Evolutionary conservation across 164 flowering plant species (phyloP).

Genomic region (Stephania yunnanensis): DNA sequence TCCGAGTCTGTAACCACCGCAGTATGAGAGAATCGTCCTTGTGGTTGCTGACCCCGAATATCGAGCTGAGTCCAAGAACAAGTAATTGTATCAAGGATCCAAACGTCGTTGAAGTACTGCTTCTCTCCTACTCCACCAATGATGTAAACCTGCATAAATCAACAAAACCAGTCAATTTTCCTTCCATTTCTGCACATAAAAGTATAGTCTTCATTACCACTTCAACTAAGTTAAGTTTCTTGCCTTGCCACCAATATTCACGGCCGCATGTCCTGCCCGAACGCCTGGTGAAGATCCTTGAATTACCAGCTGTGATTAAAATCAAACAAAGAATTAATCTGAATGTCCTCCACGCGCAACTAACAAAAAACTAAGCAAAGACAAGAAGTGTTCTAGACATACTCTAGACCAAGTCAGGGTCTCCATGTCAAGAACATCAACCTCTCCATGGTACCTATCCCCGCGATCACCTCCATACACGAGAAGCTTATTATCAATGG

Average conservation of each 20-base stretch:
- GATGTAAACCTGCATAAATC: slow-evolving; percentile 54
- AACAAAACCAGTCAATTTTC: not conserved
- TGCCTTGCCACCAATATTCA: slow-evolving; percentile 66
- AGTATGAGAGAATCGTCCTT: slow-evolving; percentile 90
- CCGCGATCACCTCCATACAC: slow-evolving; percentile 95
- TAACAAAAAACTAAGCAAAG: not conserved
- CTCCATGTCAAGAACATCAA: slow-evolving; percentile 64
- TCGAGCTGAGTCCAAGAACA: slow-evolving; percentile 70
- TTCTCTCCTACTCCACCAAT: slow-evolving; percentile 94
- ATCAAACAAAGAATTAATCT: not conserved
- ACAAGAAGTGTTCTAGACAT: slow-evolving; percentile 7
- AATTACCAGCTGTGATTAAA: slow-evolving; percentile 42
- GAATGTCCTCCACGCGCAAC: not conserved
- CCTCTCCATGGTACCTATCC: slow-evolving; percentile 71
- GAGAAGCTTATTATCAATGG: slow-evolving; percentile 49
- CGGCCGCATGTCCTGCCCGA: slow-evolving; percentile 88
- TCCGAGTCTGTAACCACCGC: slow-evolving; percentile 59
- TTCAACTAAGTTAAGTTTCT: slow-evolving; percentile 15
- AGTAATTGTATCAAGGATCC: slow-evolving; percentile 60
- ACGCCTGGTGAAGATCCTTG: slow-evolving; percentile 72
- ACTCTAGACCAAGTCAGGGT: slow-evolving; percentile 77
- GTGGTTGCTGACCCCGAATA: slow-evolving; percentile 65
- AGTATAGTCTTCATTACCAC: not conserved
- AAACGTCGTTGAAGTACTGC: slow-evolving; percentile 75
- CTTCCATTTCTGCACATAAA: not conserved